These are phyloP conservation scores for Skeletonema grethae DNA, from an alignment of 108 stramenopile species.

Conservation along the genomic window DNA sequence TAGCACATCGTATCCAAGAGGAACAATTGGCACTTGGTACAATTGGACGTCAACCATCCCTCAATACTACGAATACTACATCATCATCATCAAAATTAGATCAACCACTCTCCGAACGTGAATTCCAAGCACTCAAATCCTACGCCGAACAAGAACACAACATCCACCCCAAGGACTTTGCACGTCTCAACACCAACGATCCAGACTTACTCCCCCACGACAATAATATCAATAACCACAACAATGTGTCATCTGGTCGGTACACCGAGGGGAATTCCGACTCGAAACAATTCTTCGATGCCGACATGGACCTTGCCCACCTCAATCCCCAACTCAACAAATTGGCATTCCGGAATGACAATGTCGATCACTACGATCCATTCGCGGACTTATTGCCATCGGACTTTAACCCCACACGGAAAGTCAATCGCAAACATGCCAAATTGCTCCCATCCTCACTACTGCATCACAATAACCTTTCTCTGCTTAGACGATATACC, in stretches of 20 bases:
- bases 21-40: slow-evolving; percentile 70
- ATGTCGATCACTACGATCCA: slow-evolving; percentile 65
- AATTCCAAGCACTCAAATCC: slow-evolving; percentile 60
- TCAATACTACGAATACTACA: no score
- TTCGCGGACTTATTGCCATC: slow-evolving; percentile 74
- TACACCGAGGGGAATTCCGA: slow-evolving; percentile 1
- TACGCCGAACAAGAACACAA: slow-evolving; percentile 61
- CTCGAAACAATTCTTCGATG: slow-evolving; percentile 25
- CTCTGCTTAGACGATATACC: slow-evolving; percentile 66
- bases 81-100: no score
- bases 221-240: no score
- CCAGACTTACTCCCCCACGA: slow-evolving; percentile 53
- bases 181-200: slow-evolving; percentile 48
- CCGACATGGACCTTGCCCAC: slow-evolving; percentile 53
- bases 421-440: slow-evolving; percentile 74
- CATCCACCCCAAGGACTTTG: slow-evolving; percentile 55
- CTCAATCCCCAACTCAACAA: slow-evolving; percentile 29
- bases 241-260: slow-evolving; percentile 23
- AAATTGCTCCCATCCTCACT: slow-evolving; percentile 64
- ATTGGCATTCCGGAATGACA: slow-evolving; percentile 42
- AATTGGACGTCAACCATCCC: slow-evolving; percentile 66
- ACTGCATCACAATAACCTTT: slow-evolving; percentile 84
- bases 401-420: slow-evolving; percentile 71
- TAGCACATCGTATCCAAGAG: slow-evolving; percentile 67
- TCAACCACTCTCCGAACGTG: slow-evolving; percentile 58